Conservation (phyloP, 257 asterid species). For the Lycium ferocissimum region DNA sequence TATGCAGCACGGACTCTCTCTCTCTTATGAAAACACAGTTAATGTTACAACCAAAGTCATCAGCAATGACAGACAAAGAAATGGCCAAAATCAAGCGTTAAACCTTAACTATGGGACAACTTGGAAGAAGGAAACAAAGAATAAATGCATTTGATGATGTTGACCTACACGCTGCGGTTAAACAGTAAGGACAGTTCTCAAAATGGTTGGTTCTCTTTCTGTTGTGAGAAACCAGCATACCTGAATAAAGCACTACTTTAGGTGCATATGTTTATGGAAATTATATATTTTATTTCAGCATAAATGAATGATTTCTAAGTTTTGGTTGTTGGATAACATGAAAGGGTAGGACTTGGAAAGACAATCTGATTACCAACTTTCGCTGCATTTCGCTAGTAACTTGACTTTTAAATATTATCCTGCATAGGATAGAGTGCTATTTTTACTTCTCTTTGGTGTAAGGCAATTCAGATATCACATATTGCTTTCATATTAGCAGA, state of each 20-base stretch:
- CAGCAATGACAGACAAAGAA: constrained; percentile 23
- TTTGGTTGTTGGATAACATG: constrained; percentile 23
- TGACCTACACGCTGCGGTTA: neutral
- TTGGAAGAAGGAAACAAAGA: constrained; percentile 17
- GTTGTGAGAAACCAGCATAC: constrained; percentile 13
- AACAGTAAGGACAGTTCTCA: neutral
- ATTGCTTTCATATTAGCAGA: constrained; percentile 15
- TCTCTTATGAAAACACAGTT: neutral
- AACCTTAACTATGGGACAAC: neutral
- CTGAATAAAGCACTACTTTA: constrained; percentile 13
- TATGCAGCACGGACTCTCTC: neutral
- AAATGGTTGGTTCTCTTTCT: constrained; percentile 19
- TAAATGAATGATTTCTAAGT: neutral
- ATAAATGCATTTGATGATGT: constrained; percentile 1
- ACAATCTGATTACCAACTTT: constrained; percentile 6
- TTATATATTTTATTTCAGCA: neutral
- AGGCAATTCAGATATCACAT: neutral
- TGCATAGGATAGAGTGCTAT: neutral
- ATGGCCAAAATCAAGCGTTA: constrained; percentile 4
- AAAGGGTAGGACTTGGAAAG: neutral
- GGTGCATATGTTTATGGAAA: neutral
- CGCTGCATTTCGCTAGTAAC: constrained; percentile 5
- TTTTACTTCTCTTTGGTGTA: neutral
- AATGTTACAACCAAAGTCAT: neutral
- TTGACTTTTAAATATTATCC: neutral